Evolutionary conservation across 2,329 filamentous ascomycete genomes (phyloP).

Genomic region (Cytospora paraplurivora): DNA sequence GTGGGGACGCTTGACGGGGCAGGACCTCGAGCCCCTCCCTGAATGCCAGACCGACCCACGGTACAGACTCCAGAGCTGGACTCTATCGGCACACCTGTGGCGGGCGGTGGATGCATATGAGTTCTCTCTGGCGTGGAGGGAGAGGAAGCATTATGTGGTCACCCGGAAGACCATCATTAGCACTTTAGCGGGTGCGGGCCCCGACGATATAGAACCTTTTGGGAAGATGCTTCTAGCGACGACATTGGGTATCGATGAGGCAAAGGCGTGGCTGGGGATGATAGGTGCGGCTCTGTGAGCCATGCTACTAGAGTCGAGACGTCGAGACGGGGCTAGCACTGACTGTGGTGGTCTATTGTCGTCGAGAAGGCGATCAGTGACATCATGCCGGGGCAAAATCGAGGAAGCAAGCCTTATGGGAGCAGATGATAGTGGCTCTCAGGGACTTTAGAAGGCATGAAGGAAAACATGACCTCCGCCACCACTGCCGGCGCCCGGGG

Average conservation of each 20-base stretch:
- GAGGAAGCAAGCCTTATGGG: not conserved
- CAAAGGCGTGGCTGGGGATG: conserved; percentile 29
- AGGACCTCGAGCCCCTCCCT: conserved; percentile 28
- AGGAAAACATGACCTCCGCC: not conserved
- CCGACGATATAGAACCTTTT: conserved; percentile 32
- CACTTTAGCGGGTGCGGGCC: conserved; percentile 25
- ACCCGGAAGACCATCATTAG: conserved; percentile 31
- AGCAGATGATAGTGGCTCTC: not conserved
- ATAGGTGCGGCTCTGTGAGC: conserved; percentile 24
- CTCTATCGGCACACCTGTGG: conserved; percentile 44
- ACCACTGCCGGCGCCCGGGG: not conserved
- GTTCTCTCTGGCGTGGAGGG: conserved; percentile 43
- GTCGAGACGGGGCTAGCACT: not conserved
- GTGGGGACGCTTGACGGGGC: conserved; percentile 36
- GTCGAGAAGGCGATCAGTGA: not conserved
- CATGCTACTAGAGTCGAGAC: not conserved
- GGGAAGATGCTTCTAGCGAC: conserved; percentile 32
- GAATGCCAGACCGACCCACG: conserved; percentile 36
- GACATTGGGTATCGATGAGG: conserved; percentile 32
- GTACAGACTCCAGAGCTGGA: conserved; percentile 42
- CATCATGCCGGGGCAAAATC: not conserved
- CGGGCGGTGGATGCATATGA: conserved; percentile 39
- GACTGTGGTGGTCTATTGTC: not conserved
- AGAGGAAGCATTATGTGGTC: conserved; percentile 41
- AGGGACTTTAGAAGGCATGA: not conserved